phyloP scores from a whole-genome alignment of 1,284 basidiomycete species.

The Cutaneotrichosporon dermatis region DNA sequence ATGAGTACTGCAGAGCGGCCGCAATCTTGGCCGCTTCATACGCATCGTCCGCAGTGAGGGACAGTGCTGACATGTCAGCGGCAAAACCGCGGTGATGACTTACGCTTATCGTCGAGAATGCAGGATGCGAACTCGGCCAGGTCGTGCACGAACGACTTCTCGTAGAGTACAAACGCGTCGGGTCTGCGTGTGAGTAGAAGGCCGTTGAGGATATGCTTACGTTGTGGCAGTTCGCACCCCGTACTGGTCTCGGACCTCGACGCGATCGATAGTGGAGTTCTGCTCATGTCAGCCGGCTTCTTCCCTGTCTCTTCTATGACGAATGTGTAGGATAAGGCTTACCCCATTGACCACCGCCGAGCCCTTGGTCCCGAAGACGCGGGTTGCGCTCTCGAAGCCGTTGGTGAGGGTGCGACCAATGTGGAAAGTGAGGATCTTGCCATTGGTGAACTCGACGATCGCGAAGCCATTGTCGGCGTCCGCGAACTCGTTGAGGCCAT shows the following conservation, averaged over 20 bases:
- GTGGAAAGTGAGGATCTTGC: neutral
- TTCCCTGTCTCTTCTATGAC: too few species aligned
- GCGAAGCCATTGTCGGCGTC: neutral
- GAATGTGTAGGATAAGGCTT: too few species aligned
- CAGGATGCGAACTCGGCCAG: neutral
- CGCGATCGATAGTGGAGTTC: neutral
- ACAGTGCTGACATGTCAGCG: neutral
- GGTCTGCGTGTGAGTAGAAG: neutral
- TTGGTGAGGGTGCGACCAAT: neutral
- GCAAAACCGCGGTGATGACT: neutral
- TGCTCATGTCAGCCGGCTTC: too few species aligned
- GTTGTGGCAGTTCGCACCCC: neutral
- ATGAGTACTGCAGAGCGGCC: neutral
- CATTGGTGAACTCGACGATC: neutral
- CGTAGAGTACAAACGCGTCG: conserved; percentile 1
- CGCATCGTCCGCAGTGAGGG: neutral
- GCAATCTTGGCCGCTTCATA: neutral
- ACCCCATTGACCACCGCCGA: neutral
- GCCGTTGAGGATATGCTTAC: too few species aligned
- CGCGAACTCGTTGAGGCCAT: neutral
- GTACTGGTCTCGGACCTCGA: neutral
- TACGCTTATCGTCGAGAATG: neutral
- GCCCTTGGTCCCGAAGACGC: neutral
- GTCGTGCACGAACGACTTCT: neutral
- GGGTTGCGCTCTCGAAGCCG: neutral